phyloP scores from a whole-genome alignment of 2,329 filamentous ascomycete species.

The Hypoxylon sp. region DNA sequence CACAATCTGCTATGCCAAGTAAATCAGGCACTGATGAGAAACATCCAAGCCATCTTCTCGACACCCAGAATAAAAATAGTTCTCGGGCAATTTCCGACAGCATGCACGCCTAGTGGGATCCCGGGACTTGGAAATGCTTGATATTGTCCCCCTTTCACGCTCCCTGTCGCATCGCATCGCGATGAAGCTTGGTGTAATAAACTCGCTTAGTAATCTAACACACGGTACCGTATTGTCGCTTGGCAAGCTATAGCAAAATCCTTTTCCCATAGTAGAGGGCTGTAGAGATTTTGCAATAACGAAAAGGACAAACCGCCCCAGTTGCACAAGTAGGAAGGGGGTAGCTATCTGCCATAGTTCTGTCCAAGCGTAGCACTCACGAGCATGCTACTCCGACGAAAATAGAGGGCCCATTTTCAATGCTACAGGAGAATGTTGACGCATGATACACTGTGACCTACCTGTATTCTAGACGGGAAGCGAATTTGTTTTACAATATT shows the following conservation, averaged over 20 bases:
- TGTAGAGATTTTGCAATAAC: not conserved
- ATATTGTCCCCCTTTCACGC: constrained; percentile 13
- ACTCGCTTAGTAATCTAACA: constrained; percentile 9
- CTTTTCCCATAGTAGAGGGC: not conserved
- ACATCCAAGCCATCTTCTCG: constrained; percentile 34
- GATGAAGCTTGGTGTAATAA: constrained; percentile 4
- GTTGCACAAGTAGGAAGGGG: not conserved
- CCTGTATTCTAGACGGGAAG: not conserved
- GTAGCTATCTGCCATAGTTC: not conserved
- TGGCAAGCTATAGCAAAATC: not conserved
- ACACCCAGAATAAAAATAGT: constrained; percentile 38
- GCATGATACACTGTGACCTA: constrained; percentile 12
- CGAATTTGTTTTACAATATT: not conserved
- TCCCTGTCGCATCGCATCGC: not conserved
- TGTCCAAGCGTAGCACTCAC: not conserved
- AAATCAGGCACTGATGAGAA: constrained; percentile 32
- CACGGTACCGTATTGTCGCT: constrained; percentile 9
- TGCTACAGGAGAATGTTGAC: constrained; percentile 4
- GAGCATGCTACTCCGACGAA: not conserved
- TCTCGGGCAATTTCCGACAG: constrained; percentile 26
- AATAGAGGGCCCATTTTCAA: not conserved
- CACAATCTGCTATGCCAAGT: constrained; percentile 35
- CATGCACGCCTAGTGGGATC: constrained; percentile 12
- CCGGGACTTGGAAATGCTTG: constrained; percentile 7
- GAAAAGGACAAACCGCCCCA: not conserved